A percentile compares a stretch with the other conserved stretches of the same genome.
phyloP scores from a whole-genome alignment of 495 filamentous ascomycete species.

The Copromyces sp. region DNA sequence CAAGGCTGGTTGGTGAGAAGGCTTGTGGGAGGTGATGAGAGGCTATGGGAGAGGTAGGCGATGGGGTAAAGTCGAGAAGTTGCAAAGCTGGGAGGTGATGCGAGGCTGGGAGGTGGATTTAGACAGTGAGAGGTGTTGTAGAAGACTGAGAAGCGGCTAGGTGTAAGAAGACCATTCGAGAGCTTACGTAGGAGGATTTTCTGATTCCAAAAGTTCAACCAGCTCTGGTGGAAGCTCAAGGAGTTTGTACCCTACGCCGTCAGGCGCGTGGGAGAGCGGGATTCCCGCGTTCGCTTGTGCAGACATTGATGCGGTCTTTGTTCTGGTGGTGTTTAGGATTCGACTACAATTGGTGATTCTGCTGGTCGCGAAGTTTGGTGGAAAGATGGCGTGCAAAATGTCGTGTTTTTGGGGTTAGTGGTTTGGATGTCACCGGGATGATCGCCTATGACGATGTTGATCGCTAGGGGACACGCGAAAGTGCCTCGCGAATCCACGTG shows the following conservation, averaged over 20 bases:
- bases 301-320: slow-evolving; percentile 35
- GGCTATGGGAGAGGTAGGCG: neutral
- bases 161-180: neutral
- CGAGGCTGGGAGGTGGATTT: neutral
- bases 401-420: neutral
- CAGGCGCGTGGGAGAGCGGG: slow-evolving; percentile 49
- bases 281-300: slow-evolving; percentile 51
- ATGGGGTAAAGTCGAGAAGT: too few species aligned
- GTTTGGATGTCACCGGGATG: neutral
- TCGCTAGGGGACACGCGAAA: neutral
- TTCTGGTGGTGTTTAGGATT: neutral
- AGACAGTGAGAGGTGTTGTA: neutral
- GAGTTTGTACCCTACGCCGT: slow-evolving; percentile 55
- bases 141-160: neutral
- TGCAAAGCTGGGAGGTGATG: neutral
- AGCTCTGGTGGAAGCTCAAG: slow-evolving; percentile 76
- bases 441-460: neutral
- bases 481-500: neutral
- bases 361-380: neutral
- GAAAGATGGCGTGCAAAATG: neutral
- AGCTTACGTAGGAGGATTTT: slow-evolving; percentile 48
- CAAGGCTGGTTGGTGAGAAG: neutral
- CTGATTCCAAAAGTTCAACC: slow-evolving; percentile 51
- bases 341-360: accelerated
- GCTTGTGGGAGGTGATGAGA: neutral